Conservation (phyloP, 768 basidiomycete species). For the Brasilioporus rufonigricans region DNA sequence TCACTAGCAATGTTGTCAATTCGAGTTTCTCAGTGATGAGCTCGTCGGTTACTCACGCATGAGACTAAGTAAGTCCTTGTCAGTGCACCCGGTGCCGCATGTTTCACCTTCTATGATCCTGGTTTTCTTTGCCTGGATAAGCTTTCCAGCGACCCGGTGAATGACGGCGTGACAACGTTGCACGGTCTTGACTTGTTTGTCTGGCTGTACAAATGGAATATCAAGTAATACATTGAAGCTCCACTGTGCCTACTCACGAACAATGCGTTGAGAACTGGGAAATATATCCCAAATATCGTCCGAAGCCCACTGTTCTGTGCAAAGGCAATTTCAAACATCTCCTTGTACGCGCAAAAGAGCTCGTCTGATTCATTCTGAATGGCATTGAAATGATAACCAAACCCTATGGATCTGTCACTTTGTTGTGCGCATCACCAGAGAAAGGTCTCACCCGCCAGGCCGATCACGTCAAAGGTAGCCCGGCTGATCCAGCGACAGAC, state of each 20-base stretch:
- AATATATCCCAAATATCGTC: constrained; percentile 52
- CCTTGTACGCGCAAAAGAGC: constrained; percentile 75
- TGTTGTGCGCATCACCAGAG: not conserved
- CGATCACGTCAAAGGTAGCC: constrained; percentile 89
- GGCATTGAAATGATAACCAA: constrained; percentile 84
- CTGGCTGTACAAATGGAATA: constrained; percentile 43
- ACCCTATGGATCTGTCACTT: constrained; percentile 47
- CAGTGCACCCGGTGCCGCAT: constrained; percentile 49
- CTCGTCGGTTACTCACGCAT: constrained; percentile 52
- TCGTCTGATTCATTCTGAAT: constrained; percentile 78
- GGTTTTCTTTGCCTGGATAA: constrained; percentile 77
- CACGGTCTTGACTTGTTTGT: constrained; percentile 47
- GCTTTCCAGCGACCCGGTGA: constrained; percentile 62
- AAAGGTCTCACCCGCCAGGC: constrained; percentile 65
- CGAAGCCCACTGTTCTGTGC: constrained; percentile 50
- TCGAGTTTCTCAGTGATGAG: not conserved
- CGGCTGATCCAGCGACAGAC: constrained; percentile 80
- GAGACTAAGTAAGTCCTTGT: constrained; percentile 75
- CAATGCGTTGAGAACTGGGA: constrained; percentile 51
- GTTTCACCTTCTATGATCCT: constrained; percentile 63
- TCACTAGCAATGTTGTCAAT: constrained; percentile 49
- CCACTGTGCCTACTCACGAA: constrained; percentile 45
- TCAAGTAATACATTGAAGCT: not conserved
- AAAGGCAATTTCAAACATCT: constrained; percentile 77
- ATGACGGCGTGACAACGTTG: constrained; percentile 61